Percentiles rank a stretch among this genome's conserved stretches.
These are phyloP conservation scores for Auriculariales sp. DNA, from an alignment of 768 basidiomycete species.

Conservation along the genomic window DNA sequence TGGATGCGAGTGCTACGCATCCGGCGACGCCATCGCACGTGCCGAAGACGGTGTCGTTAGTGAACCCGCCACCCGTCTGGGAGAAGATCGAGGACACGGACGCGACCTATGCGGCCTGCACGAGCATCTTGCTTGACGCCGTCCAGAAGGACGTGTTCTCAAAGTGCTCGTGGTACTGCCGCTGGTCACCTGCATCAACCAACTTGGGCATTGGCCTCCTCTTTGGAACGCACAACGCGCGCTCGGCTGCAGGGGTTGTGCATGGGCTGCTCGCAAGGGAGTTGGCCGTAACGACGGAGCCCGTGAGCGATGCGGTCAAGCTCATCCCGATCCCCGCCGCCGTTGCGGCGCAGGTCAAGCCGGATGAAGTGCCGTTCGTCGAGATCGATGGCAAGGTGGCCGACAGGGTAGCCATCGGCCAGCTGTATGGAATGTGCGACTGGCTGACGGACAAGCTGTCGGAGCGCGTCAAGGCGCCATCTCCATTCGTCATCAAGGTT, in stretches of 20 bases:
- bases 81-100: conserved; percentile 57
- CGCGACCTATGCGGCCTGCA: conserved; percentile 51
- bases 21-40: conserved; percentile 10
- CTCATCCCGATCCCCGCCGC: conserved; percentile 13
- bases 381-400: conserved; percentile 37
- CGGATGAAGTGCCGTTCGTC: conserved; percentile 12
- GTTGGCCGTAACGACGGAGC: no score
- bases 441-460: conserved; percentile 62
- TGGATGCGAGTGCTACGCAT: conserved; percentile 3
- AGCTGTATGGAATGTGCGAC: conserved; percentile 85
- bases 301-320: no score
- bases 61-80: conserved; percentile 57
- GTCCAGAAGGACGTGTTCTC: conserved; percentile 37
- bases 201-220: conserved; percentile 43
- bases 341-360: conserved; percentile 12
- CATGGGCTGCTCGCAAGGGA: conserved; percentile 41
- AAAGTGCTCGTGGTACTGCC: no score
- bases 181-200: neutral
- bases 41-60: conserved; percentile 36
- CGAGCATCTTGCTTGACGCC: conserved; percentile 35
- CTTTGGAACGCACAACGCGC: conserved; percentile 81
- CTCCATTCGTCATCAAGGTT: conserved; percentile 78
- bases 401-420: conserved; percentile 60
- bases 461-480: conserved; percentile 28
- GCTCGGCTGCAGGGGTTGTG: conserved; percentile 47